These are phyloP conservation scores for Stenogyne calaminthoides DNA, from an alignment of 305 asterid species.

Conservation along the genomic window DNA sequence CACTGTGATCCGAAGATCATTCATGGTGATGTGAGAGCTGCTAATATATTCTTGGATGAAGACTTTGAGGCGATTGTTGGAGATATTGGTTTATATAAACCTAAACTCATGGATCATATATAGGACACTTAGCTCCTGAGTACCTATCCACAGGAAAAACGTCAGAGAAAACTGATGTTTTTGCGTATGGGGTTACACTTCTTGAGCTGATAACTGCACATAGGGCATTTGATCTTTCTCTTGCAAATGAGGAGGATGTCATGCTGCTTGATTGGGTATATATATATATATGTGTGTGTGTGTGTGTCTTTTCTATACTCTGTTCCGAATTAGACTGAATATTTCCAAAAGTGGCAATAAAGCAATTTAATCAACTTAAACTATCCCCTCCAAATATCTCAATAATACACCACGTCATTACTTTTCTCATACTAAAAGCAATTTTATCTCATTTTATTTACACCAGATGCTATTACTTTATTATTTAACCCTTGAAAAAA, in stretches of 20 bases:
- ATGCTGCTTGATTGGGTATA: conserved; percentile 59
- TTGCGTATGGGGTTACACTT: conserved; percentile 65
- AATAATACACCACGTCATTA: too few species aligned
- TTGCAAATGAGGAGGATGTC: conserved; percentile 42
- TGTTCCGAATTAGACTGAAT: too few species aligned
- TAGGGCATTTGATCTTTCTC: conserved; percentile 52
- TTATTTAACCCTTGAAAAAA: too few species aligned
- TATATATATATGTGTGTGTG: too few species aligned
- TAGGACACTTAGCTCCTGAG: conserved; percentile 34
- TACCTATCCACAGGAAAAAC: conserved; percentile 41
- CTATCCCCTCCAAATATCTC: too few species aligned
- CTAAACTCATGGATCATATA: conserved; percentile 34
- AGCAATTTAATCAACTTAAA: too few species aligned
- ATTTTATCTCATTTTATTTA: too few species aligned
- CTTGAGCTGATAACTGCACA: conserved; percentile 66
- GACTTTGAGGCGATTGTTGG: conserved; percentile 61
- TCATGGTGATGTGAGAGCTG: not conserved
- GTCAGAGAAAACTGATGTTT: conserved; percentile 65
- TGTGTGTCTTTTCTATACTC: too few species aligned
- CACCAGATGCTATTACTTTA: too few species aligned
- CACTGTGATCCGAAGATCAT: not conserved
- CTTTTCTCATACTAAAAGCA: too few species aligned
- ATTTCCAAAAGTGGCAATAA: too few species aligned
- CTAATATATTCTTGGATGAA: conserved; percentile 37
- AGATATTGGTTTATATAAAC: conserved; percentile 46